phyloP scores from a whole-genome alignment of 495 filamentous ascomycete genomes.

The Podospora pseudocomata region DNA sequence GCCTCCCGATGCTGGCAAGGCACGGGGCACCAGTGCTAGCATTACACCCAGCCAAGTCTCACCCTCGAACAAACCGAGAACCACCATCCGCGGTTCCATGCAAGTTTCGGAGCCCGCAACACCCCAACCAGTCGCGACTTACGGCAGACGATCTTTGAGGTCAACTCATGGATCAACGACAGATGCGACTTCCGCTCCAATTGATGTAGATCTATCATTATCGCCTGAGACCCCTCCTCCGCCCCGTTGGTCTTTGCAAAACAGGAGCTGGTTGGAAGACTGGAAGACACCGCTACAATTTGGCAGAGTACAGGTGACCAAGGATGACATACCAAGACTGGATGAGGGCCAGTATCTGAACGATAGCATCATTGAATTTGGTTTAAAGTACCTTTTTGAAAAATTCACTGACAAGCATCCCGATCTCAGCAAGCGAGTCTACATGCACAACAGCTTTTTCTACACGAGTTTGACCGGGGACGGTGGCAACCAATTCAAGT shows the following conservation, averaged over 20 bases:
- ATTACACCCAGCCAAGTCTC: neutral
- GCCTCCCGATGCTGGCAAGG: neutral
- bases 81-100: slow-evolving; percentile 12
- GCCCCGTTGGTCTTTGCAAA: slow-evolving; percentile 40
- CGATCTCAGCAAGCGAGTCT: slow-evolving; percentile 60
- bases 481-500: slow-evolving; percentile 62
- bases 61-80: slow-evolving; percentile 7
- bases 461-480: slow-evolving; percentile 62
- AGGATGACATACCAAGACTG: slow-evolving; percentile 72
- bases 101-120: slow-evolving; percentile 10
- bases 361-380: slow-evolving; percentile 87
- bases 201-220: neutral
- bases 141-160: slow-evolving; percentile 1
- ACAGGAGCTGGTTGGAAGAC: slow-evolving; percentile 40
- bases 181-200: neutral
- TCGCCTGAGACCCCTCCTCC: neutral
- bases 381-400: slow-evolving; percentile 71
- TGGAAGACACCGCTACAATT: slow-evolving; percentile 65
- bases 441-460: slow-evolving; percentile 92
- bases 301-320: slow-evolving; percentile 68
- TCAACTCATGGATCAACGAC: neutral
- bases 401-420: slow-evolving; percentile 53
- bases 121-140: neutral
- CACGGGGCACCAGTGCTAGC: neutral
- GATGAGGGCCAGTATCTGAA: slow-evolving; percentile 86